A percentile compares a stretch with the other conserved stretches of the same genome.
Evolutionary conservation across 2,329 filamentous ascomycete species (phyloP).

Genomic region (Cytospora piceae): DNA sequence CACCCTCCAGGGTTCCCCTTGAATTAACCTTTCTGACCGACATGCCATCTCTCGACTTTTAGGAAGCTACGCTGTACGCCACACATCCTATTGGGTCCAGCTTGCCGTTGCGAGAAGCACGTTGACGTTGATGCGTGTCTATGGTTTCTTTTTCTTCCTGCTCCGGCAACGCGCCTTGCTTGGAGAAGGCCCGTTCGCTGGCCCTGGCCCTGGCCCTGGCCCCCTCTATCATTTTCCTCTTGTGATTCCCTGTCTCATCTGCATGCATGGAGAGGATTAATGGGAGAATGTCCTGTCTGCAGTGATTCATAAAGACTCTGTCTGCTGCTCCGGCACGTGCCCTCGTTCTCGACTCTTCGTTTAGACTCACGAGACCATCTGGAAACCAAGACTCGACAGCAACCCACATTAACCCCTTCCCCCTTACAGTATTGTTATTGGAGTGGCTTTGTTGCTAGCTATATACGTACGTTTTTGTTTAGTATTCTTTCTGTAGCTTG

Average conservation of each 20-base stretch:
- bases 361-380: background rate
- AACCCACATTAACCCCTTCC: background rate
- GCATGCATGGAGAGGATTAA: constrained; percentile 9
- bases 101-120: constrained; percentile 13
- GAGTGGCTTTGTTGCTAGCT: background rate
- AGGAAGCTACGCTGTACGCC: constrained; percentile 23
- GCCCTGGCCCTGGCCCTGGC: background rate
- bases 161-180: constrained; percentile 8
- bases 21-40: constrained; percentile 11
- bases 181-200: constrained; percentile 18
- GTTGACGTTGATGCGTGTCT: constrained; percentile 26
- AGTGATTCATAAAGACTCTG: constrained; percentile 22
- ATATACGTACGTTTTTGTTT: background rate
- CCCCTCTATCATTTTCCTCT: background rate
- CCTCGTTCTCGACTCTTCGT: constrained; percentile 13
- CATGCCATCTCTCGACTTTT: constrained; percentile 14
- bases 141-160: background rate
- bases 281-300: constrained; percentile 10
- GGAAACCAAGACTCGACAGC: background rate
- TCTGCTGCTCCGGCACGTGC: constrained; percentile 7
- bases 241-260: background rate
- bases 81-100: constrained; percentile 15
- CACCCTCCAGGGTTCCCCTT: constrained; percentile 6
- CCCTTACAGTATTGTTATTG: constrained; percentile 20
- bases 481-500: background rate